phyloP scores from a whole-genome alignment of 208 protist genomes.

The Novymonas esmeraldas region DNA sequence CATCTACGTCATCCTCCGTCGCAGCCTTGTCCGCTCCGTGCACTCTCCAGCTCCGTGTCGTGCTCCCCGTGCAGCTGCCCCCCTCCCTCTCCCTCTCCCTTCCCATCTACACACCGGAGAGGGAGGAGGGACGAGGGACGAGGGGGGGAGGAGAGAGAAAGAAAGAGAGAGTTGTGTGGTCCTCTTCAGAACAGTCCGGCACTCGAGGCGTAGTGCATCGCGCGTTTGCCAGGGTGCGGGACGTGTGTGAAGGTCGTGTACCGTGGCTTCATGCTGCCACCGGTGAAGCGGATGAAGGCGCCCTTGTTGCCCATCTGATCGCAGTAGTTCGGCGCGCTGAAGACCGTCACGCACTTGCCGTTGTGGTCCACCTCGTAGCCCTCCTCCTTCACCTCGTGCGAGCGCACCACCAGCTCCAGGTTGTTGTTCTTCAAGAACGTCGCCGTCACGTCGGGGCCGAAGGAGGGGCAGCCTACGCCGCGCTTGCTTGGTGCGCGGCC shows the following conservation, averaged over 20 bases:
- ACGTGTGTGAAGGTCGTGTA: slow-evolving; percentile 79
- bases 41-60: too few relatives aligned
- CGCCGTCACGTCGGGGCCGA: slow-evolving; percentile 98
- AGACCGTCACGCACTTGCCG: slow-evolving; percentile 94
- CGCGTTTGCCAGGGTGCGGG: slow-evolving; percentile 75
- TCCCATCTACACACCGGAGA: too few relatives aligned
- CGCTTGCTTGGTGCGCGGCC: slow-evolving; percentile 95
- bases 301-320: slow-evolving; percentile 95
- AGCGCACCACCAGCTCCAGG: slow-evolving; percentile 95
- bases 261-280: slow-evolving; percentile 73
- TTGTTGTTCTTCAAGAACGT: slow-evolving; percentile 95
- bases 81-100: too few relatives aligned
- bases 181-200: slow-evolving; percentile 62
- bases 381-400: slow-evolving; percentile 97
- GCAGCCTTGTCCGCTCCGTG: too few relatives aligned
- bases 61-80: too few relatives aligned
- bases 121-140: too few relatives aligned
- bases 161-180: too few relatives aligned
- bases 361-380: slow-evolving; percentile 96
- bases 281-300: slow-evolving; percentile 88
- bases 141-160: too few relatives aligned
- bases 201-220: slow-evolving; percentile 84
- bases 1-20: too few relatives aligned
- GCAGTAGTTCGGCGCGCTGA: slow-evolving; percentile 99
- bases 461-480: slow-evolving; percentile 94